phyloP scores from a whole-genome alignment of 352 stramenopile species.

The Globisporangium parvum region DNA sequence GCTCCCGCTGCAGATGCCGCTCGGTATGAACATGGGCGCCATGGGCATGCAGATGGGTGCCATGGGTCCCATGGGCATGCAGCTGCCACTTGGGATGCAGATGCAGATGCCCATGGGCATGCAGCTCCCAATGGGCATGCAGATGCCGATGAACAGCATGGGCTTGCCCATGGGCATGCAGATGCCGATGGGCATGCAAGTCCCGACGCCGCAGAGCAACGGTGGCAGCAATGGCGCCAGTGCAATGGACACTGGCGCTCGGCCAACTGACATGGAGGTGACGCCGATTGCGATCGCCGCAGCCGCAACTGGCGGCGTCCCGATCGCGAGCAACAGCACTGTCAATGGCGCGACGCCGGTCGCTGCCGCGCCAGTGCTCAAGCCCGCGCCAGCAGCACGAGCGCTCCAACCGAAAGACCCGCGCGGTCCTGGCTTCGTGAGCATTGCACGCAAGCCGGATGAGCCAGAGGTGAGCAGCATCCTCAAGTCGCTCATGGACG shows the following conservation, averaged over 20 bases:
- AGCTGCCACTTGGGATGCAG: slow-evolving; percentile 19
- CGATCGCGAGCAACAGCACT: slow-evolving; percentile 1
- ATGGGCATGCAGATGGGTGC: slow-evolving; percentile 23
- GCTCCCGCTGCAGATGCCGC: slow-evolving; percentile 35
- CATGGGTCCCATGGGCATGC: slow-evolving; percentile 30
- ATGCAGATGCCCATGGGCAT: neutral
- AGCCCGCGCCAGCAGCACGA: slow-evolving; percentile 16
- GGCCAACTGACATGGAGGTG: neutral
- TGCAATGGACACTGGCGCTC: neutral
- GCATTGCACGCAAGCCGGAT: slow-evolving; percentile 74
- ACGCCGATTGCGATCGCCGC: neutral
- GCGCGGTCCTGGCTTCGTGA: slow-evolving; percentile 48
- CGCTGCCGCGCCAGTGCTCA: slow-evolving; percentile 17
- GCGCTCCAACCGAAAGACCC: slow-evolving; percentile 43
- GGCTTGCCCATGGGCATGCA: neutral
- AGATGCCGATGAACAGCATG: neutral
- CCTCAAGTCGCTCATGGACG: slow-evolving; percentile 82
- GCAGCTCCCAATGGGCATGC: neutral
- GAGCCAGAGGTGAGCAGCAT: slow-evolving; percentile 80
- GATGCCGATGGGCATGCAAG: neutral
- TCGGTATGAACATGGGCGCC: slow-evolving; percentile 24
- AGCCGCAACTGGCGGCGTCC: too few relatives aligned
- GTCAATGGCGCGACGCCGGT: slow-evolving; percentile 1
- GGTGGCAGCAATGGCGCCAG: neutral
- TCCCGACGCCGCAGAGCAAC: slow-evolving; percentile 1